Conservation (phyloP, 2,329 filamentous ascomycete species). For the Aspergillus quadrilineatus region DNA sequence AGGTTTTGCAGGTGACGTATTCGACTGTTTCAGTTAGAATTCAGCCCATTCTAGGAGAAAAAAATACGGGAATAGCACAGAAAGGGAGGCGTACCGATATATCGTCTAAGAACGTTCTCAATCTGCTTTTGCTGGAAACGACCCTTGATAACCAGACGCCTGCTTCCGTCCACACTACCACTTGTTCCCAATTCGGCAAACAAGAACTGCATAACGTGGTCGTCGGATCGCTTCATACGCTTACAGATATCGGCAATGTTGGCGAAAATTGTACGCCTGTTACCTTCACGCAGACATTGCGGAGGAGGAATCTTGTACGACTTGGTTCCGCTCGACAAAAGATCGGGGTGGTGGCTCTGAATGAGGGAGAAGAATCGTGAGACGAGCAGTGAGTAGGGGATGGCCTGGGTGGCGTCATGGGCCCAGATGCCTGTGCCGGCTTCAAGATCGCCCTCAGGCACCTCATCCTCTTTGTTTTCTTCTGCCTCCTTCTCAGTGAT, state of each 20-base stretch:
- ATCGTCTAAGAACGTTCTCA: conserved; percentile 92
- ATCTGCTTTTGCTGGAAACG: conserved; percentile 99
- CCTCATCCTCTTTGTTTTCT: conserved; percentile 53
- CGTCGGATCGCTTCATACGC: conserved; percentile 97
- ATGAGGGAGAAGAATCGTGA: conserved; percentile 92
- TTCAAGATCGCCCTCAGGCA: conserved; percentile 73
- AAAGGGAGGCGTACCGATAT: conserved; percentile 68
- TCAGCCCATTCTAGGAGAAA: neutral
- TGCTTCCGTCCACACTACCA: conserved; percentile 89
- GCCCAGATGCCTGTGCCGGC: conserved; percentile 87
- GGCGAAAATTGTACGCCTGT: conserved; percentile 99
- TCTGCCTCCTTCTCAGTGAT: conserved; percentile 59
- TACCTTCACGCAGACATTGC: conserved; percentile 98
- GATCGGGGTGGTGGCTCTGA: conserved; percentile 93
- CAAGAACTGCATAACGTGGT: conserved; percentile 95
- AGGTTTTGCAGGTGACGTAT: conserved; percentile 99
- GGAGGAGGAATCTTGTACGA: conserved; percentile 99
- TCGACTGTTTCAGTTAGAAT: conserved; percentile 60
- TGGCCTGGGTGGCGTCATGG: conserved; percentile 73
- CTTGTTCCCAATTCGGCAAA: conserved; percentile 98
- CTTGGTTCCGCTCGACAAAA: conserved; percentile 82
- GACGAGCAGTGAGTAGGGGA: conserved; percentile 83
- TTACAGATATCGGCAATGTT: conserved; percentile 99
- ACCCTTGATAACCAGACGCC: conserved; percentile 96
- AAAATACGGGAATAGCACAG: neutral